These are phyloP conservation scores for Furcasterigmium furcatum DNA, from an alignment of 2,329 filamentous ascomycete genomes.

Conservation along the genomic window DNA sequence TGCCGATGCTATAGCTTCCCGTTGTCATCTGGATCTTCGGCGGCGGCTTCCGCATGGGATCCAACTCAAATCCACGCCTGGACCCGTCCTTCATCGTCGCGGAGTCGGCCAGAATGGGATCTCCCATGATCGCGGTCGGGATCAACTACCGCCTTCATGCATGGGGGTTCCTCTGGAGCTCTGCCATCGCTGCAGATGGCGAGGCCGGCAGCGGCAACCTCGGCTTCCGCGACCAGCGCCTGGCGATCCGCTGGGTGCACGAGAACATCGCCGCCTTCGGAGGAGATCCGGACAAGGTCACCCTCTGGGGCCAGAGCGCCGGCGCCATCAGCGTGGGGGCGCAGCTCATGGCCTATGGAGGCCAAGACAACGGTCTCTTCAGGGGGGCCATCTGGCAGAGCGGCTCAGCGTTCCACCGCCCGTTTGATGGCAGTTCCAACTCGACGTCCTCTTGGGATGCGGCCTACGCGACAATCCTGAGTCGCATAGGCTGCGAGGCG, in stretches of 20 bases:
- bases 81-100: slow-evolving; percentile 3
- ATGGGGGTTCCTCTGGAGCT: slow-evolving; percentile 26
- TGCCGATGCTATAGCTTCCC: background rate
- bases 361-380: slow-evolving; percentile 50
- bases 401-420: slow-evolving; percentile 34
- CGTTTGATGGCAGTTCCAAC: too few species aligned
- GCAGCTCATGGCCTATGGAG: slow-evolving; percentile 48
- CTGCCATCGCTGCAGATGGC: too few species aligned
- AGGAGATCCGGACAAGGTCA: slow-evolving; percentile 18
- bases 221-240: slow-evolving; percentile 25
- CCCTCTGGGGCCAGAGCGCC: slow-evolving; percentile 9
- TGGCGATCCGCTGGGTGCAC: slow-evolving; percentile 31
- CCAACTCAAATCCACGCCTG: slow-evolving; percentile 1
- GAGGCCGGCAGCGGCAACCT: slow-evolving; percentile 23
- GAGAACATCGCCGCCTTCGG: slow-evolving; percentile 31
- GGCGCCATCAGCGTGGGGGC: background rate
- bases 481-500: background rate
- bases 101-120: background rate
- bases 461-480: background rate
- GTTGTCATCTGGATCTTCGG: slow-evolving; percentile 7
- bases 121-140: slow-evolving; percentile 18
- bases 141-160: slow-evolving; percentile 26
- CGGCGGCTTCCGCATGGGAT: slow-evolving; percentile 13
- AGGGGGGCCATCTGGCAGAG: slow-evolving; percentile 46
- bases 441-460: slow-evolving; percentile 15